These are phyloP conservation scores for Auriscalpium microsporum DNA, from an alignment of 768 basidiomycete genomes.

Conservation along the genomic window DNA sequence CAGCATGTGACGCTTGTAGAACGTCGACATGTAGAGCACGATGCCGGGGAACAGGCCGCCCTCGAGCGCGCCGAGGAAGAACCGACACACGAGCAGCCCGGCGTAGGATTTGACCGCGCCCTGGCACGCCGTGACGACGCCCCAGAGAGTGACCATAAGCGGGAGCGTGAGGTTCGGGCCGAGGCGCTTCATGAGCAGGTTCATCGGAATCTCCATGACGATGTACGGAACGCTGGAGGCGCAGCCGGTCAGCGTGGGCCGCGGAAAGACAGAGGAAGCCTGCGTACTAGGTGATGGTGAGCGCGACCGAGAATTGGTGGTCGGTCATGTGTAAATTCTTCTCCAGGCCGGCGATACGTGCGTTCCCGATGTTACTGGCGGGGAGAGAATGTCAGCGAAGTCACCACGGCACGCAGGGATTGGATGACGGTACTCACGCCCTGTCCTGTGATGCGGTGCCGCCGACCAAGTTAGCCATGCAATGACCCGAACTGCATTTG, in stretches of 20 bases:
- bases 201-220: slow-evolving; percentile 19
- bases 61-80: slow-evolving; percentile 47
- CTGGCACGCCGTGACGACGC: slow-evolving; percentile 55
- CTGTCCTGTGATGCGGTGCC: slow-evolving; percentile 2
- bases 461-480: neutral
- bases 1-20: slow-evolving; percentile 21
- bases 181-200: slow-evolving; percentile 27
- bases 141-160: slow-evolving; percentile 57
- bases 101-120: slow-evolving; percentile 41
- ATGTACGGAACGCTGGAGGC: slow-evolving; percentile 18
- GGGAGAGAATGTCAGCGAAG: neutral
- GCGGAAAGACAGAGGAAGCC: neutral
- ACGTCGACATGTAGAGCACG: slow-evolving; percentile 19
- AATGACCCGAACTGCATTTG: neutral
- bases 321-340: slow-evolving; percentile 22
- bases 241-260: neutral
- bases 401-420: neutral
- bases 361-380: slow-evolving; percentile 22
- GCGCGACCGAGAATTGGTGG: slow-evolving; percentile 18
- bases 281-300: slow-evolving; percentile 11
- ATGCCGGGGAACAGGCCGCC: slow-evolving; percentile 41
- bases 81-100: slow-evolving; percentile 44
- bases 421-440: slow-evolving; percentile 2
- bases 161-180: slow-evolving; percentile 58
- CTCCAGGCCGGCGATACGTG: slow-evolving; percentile 25